Evolutionary conservation across 768 basidiomycete genomes (phyloP), one percentile per base, ranked within the genome.

Genomic region (Cyclocybe aegerita): DNA sequence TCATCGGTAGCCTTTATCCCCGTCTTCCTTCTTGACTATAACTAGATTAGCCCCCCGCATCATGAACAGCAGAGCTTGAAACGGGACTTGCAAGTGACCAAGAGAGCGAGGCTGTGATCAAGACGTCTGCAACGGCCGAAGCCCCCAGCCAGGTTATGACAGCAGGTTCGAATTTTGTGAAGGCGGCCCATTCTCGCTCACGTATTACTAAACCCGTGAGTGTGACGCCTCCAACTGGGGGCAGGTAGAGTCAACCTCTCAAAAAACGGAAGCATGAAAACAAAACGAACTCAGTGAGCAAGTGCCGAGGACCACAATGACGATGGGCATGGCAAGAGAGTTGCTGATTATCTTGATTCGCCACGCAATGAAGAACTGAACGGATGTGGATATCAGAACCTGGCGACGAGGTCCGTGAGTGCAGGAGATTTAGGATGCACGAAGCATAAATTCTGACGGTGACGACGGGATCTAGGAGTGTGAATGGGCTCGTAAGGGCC

Each of bases 21-120:
- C 0, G 72, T 71, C 53, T 64, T 68, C 30, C 69, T 53, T 41
- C 60, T 65, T 1, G 61, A 62, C 79, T 80, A 47, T 16, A 30
- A 15, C 4, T 39, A 37, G 10, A 48, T 55, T 12, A 50, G 40
- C 4, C 15, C 29, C 29, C 12, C 29, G 39, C 30, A 41, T 34
- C 29, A 45, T 6, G 7, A 30, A 30, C 11, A n/a, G 17, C 17
- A 44, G 12, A 23, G 23, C 23, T 2, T 42, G 15, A 17, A 41
- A 39, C 2, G 37, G 14, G 31, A 60, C 72, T 15, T 52, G 78
- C 80, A 62, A 82, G 59, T 34, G 67, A 72, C 42, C 65, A 56
- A 6, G 74, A 72, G 5, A 82, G 66, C 1, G 69, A 53, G 0
- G 60, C 48, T 1, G 81, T 75, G 43, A 83, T 82, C 8, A 79